phyloP scores from a whole-genome alignment of 768 basidiomycete species.

The Leccinum broughii region DNA sequence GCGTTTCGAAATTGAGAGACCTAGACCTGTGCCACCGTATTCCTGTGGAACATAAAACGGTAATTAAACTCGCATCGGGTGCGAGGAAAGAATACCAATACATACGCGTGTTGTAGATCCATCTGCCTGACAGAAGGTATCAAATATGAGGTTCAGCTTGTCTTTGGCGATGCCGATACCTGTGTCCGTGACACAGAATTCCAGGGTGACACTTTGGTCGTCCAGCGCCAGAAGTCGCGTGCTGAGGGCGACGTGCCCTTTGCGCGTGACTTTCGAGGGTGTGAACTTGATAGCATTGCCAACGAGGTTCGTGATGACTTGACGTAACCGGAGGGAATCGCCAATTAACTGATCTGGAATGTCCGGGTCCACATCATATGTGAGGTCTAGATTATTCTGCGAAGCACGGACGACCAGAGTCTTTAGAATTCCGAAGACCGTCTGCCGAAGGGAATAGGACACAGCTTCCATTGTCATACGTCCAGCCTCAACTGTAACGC shows the following conservation, averaged over 20 bases:
- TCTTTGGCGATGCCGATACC: conserved; percentile 99
- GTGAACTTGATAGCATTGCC: conserved; percentile 99
- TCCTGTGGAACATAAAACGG: conserved; percentile 50
- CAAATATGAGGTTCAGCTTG: conserved; percentile 97
- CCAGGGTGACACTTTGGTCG: conserved; percentile 82
- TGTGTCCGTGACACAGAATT: conserved; percentile 97
- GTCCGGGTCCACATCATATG: conserved; percentile 92
- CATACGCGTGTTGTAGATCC: conserved; percentile 92
- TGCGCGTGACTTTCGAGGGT: conserved; percentile 70
- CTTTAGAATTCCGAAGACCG: conserved; percentile 96
- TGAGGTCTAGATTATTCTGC: conserved; percentile 94
- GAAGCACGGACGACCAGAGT: conserved; percentile 97
- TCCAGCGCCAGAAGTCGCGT: conserved; percentile 78
- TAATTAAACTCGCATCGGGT: conserved; percentile 15
- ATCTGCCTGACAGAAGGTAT: conserved; percentile 98
- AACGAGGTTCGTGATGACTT: conserved; percentile 94
- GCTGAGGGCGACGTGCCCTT: conserved; percentile 90
- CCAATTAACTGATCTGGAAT: conserved; percentile 98
- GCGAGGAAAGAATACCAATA: conserved; percentile 15
- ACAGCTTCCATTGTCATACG: conserved; percentile 99
- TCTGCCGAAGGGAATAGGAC: conserved; percentile 96
- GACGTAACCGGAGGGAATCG: conserved; percentile 90
- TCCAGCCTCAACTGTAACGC: conserved; percentile 84
- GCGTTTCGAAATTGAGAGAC: conserved; percentile 95
- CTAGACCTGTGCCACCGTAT: conserved; percentile 96